phyloP scores from a whole-genome alignment of 495 filamentous ascomycete species.

The Pyrenula aspistea region DNA sequence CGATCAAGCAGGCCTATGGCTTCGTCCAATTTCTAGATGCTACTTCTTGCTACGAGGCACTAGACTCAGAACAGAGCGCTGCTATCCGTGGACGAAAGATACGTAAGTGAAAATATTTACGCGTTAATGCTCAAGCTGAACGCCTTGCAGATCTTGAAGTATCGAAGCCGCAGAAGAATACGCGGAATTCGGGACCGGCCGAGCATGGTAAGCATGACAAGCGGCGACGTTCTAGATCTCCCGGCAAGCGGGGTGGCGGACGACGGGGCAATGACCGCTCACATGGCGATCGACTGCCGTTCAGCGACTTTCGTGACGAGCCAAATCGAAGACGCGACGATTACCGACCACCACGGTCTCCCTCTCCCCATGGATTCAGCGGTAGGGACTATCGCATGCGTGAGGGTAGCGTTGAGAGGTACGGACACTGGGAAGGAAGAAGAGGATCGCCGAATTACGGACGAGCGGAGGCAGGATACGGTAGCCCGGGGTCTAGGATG shows the following conservation, averaged over 20 bases:
- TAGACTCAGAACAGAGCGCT: slow-evolving; percentile 65
- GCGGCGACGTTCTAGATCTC: slow-evolving; percentile 55
- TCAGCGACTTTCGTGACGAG: slow-evolving; percentile 40
- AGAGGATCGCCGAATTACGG: slow-evolving; percentile 54
- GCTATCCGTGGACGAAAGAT: slow-evolving; percentile 76
- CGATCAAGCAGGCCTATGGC: slow-evolving; percentile 92
- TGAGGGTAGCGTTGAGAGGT: slow-evolving; percentile 41
- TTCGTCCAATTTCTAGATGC: slow-evolving; percentile 89
- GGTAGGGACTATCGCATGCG: slow-evolving; percentile 57
- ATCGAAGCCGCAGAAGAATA: slow-evolving; percentile 77
- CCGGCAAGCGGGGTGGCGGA: slow-evolving; percentile 47
- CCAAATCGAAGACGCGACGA: slow-evolving; percentile 43
- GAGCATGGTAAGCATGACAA: slow-evolving; percentile 25
- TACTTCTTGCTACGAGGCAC: slow-evolving; percentile 56
- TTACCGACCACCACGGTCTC: slow-evolving; percentile 51
- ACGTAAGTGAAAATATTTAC: slow-evolving; percentile 47
- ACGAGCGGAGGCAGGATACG: slow-evolving; percentile 44
- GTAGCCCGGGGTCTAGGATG: slow-evolving; percentile 54
- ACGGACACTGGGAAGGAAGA: slow-evolving; percentile 40
- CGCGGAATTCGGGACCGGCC: slow-evolving; percentile 37
- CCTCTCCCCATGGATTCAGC: slow-evolving; percentile 46
- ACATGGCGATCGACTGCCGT: slow-evolving; percentile 23
- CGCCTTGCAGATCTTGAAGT: slow-evolving; percentile 70
- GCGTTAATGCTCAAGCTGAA: neutral
- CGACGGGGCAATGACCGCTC: slow-evolving; percentile 35